These are phyloP conservation scores for Cunninghamia lanceolata DNA, from an alignment of 75 land plant genomes.

Conservation along the genomic window DNA sequence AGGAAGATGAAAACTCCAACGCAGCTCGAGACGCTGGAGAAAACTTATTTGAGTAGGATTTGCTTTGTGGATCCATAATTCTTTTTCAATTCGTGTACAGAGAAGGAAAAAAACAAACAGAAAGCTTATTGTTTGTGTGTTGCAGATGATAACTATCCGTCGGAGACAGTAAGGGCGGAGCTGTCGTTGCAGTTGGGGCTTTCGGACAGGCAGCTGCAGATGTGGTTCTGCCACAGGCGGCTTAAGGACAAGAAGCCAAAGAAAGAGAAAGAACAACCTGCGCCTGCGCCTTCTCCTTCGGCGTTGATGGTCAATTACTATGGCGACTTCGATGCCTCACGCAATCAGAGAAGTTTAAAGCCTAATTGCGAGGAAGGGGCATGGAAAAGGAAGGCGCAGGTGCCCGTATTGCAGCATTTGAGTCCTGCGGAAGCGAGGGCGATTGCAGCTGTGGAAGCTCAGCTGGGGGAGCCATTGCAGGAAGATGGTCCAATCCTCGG, in stretches of 20 bases:
- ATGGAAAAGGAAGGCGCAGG: conserved; percentile 26
- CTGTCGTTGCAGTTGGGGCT: conserved; percentile 67
- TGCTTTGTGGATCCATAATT: neutral
- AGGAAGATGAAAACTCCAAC: conserved; percentile 94
- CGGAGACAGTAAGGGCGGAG: conserved; percentile 66
- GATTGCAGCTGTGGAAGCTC: conserved; percentile 74
- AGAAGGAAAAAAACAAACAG: neutral
- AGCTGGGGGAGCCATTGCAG: conserved; percentile 88
- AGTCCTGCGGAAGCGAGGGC: conserved; percentile 39
- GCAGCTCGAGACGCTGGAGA: conserved; percentile 82
- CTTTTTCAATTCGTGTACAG: neutral
- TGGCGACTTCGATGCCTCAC: conserved; percentile 3
- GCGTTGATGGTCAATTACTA: conserved; percentile 6
- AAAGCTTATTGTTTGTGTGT: conserved; percentile 4
- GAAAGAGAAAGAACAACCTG: conserved; percentile 13
- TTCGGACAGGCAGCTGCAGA: conserved; percentile 92
- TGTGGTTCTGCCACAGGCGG: conserved; percentile 99
- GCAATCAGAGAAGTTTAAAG: neutral
- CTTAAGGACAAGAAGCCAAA: conserved; percentile 75
- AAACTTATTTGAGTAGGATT: conserved; percentile 68
- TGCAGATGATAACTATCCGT: conserved; percentile 83
- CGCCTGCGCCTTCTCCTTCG: conserved; percentile 10
- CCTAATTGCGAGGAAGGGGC: neutral
- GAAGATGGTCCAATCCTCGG: conserved; percentile 94
- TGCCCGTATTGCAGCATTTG: conserved; percentile 14